Evolutionary conservation across 768 basidiomycete genomes (phyloP), one percentile per base, ranked within the genome.

Genomic region (Tulasnella sp.): DNA sequence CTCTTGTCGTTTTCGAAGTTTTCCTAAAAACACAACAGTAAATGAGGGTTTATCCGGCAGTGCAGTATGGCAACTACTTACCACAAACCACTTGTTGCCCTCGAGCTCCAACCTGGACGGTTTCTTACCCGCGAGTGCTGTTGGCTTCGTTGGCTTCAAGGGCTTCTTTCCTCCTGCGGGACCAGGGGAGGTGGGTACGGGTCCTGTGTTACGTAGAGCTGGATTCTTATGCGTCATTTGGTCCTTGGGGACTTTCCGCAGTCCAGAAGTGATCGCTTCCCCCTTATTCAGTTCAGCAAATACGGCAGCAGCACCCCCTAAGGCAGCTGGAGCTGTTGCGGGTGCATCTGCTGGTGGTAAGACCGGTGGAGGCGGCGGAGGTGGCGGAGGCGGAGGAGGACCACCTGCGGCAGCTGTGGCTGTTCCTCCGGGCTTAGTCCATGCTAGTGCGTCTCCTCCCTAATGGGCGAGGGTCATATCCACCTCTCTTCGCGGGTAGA

Each of bases 181-280:
- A 4, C 32, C 47, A 10, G 47, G 34, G 33, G 61, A 41, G 33
- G 67, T 50, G 61, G 72, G 79, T 59, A 70, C 86, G 20, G 67
- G 65, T 29, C 68, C 65, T 12, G 68, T 56, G 13, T 71, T 76
- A 27, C 95, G 70, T 32, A 99, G 67, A 8, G 79, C 75, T 0
- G 95, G 93, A 61, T 99, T 98, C 73, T 99, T 98, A 71, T 99
- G 95, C 3, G 91, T 96, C 91, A 93, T 92, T 65, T 96, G 83
- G 56, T 86, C 91, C 70, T 80, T 83, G 62, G 91, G 87, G 25
- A 99, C 95, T 64, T 95, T 96, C 58, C 83, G 80, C 59, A 99
- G 65, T 9, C 85, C 81, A 62, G 84, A 86, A 5, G 93, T 98
- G 29, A 99, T 81, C 3, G 82, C 80, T 56, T 80, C 85, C 0